phyloP scores from a whole-genome alignment of 2,329 filamentous ascomycete species.

The Ceratocystis variospora region DNA sequence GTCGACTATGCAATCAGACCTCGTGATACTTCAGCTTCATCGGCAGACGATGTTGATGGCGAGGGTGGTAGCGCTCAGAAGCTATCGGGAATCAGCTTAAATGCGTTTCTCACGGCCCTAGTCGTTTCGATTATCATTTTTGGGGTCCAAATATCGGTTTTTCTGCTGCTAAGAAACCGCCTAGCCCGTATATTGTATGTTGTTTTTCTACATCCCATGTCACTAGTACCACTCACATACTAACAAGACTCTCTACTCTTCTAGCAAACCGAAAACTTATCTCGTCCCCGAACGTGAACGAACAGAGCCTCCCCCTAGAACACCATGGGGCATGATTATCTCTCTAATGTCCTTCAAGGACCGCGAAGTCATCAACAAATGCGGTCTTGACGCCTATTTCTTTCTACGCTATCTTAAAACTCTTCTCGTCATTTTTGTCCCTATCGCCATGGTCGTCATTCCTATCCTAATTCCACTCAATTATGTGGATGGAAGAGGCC shows the following conservation, averaged over 20 bases:
- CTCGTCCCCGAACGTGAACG: constrained; percentile 75
- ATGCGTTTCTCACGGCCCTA: constrained; percentile 52
- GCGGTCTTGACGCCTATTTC: constrained; percentile 92
- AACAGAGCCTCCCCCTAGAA: constrained; percentile 55
- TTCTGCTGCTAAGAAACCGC: constrained; percentile 63
- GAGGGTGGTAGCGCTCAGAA: constrained; percentile 21
- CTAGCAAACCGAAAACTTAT: constrained; percentile 68
- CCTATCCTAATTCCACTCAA: constrained; percentile 83
- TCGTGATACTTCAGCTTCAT: constrained; percentile 9
- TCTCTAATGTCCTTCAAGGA: constrained; percentile 54
- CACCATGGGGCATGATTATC: constrained; percentile 38
- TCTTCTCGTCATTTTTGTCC: constrained; percentile 82
- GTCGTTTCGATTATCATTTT: constrained; percentile 50
- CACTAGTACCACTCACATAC: background rate
- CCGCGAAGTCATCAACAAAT: constrained; percentile 83
- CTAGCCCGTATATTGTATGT: constrained; percentile 70
- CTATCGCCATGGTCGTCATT: constrained; percentile 62
- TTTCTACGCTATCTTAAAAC: constrained; percentile 72
- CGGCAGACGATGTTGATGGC: constrained; percentile 8
- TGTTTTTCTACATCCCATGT: constrained; percentile 7
- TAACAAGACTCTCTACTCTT: constrained; percentile 10
- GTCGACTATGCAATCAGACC: constrained; percentile 1
- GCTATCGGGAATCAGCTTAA: constrained; percentile 32
- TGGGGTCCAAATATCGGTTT: constrained; percentile 51
- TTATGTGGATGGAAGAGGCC: constrained; percentile 53